Conservation (phyloP, 345 rosid species). For the Conringia planisiliqua region DNA sequence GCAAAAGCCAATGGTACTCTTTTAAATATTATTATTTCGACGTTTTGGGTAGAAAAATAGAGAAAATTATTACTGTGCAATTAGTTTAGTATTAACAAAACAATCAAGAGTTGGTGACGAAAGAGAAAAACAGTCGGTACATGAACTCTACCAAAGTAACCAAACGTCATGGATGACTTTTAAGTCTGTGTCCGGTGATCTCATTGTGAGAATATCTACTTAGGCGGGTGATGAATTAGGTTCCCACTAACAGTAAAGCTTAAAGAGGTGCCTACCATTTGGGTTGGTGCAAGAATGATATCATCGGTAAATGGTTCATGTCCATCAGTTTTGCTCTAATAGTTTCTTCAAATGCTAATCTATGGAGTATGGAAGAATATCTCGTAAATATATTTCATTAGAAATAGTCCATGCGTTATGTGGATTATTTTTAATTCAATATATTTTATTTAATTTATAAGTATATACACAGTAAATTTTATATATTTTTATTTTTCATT, state of each 20-base stretch:
- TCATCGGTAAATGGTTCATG: background rate
- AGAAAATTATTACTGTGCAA: background rate
- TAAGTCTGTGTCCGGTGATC: background rate
- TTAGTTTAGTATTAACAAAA: background rate
- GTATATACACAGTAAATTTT: no score
- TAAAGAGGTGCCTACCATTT: background rate
- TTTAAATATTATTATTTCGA: background rate
- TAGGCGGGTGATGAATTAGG: background rate
- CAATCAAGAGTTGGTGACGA: conserved; percentile 3
- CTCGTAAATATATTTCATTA: no score
- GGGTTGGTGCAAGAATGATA: background rate
- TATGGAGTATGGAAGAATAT: no score
- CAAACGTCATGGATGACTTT: background rate
- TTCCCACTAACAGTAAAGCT: background rate
- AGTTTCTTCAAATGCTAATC: no score
- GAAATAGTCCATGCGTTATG: no score
- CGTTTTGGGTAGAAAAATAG: background rate
- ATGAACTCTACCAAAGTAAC: conserved; percentile 1
- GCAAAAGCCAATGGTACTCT: background rate
- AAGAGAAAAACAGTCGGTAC: background rate
- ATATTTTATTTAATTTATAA: no score
- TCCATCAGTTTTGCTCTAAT: background rate
- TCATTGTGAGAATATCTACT: background rate
- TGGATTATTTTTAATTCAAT: no score
- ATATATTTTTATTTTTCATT: no score